A percentile compares a stretch with the other conserved stretches of the same genome.
phyloP scores from a whole-genome alignment of 306 rosid species.

The Macrotyloma uniflorum region DNA sequence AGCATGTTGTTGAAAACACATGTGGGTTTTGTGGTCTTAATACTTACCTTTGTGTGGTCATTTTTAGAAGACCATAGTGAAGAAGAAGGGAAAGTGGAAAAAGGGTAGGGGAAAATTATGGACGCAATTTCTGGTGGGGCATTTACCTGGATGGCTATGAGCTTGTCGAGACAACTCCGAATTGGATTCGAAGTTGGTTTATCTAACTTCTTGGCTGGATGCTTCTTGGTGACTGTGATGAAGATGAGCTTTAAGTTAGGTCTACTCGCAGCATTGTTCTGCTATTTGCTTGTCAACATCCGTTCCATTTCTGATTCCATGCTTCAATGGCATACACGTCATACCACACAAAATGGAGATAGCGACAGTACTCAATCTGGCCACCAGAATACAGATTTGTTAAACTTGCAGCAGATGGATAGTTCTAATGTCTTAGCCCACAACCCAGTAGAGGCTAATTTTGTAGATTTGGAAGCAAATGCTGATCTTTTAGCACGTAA shows the following conservation, averaged over 20 bases:
- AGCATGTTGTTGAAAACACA: slow-evolving; percentile 10
- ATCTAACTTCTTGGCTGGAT: slow-evolving; percentile 14
- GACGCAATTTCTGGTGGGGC: background rate
- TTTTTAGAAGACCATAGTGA: slow-evolving; percentile 13
- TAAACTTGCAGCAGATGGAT: too few species aligned
- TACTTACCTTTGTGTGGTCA: slow-evolving; percentile 19
- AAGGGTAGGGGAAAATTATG: background rate
- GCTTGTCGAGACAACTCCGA: slow-evolving; percentile 6
- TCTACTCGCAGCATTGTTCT: background rate
- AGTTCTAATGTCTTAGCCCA: too few species aligned
- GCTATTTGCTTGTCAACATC: background rate
- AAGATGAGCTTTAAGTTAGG: slow-evolving; percentile 23
- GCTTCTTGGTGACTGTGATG: slow-evolving; percentile 6
- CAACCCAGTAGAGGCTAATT: too few species aligned
- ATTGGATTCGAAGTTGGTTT: slow-evolving; percentile 15
- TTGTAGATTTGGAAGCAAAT: too few species aligned
- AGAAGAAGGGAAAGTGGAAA: background rate
- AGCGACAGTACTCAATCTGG: too few species aligned
- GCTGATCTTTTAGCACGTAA: too few species aligned
- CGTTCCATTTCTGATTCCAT: background rate
- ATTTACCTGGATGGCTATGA: slow-evolving; percentile 23
- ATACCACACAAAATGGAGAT: background rate
- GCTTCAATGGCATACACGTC: background rate
- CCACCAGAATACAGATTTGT: too few species aligned
- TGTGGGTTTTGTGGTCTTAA: background rate